Conservation (phyloP, 176 grass and related monocot genomes). For the Carex parvula region DNA sequence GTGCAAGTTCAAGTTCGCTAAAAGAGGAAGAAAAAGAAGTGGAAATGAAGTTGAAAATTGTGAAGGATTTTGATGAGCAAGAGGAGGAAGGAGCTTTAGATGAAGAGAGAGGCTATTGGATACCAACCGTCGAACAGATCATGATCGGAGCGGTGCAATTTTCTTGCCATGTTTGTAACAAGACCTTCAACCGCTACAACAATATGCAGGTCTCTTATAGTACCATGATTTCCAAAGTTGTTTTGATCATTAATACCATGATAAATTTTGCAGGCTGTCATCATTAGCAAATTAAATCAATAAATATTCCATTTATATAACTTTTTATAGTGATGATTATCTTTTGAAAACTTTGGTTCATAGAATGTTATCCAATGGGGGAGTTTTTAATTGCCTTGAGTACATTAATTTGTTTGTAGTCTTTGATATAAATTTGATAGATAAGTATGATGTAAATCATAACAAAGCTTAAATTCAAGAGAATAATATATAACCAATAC, state of each 20-base stretch:
- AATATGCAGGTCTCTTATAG: slow-evolving; percentile 69
- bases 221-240: not conserved
- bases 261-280: not conserved
- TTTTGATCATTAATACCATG: not conserved
- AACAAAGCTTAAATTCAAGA: not conserved
- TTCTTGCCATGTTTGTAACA: slow-evolving; percentile 79
- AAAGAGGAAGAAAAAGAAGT: slow-evolving; percentile 15
- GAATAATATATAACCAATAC: not conserved
- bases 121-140: slow-evolving; percentile 80
- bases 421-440: not conserved
- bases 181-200: slow-evolving; percentile 91
- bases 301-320: not conserved
- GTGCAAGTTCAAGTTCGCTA: not conserved
- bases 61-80: slow-evolving; percentile 34
- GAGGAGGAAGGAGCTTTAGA: not conserved
- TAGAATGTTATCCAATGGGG: not conserved
- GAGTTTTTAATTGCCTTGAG: not conserved
- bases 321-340: not conserved
- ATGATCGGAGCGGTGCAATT: slow-evolving; percentile 81
- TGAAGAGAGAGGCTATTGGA: slow-evolving; percentile 52
- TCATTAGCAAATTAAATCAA: not conserved
- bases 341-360: not conserved
- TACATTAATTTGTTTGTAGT: not conserved
- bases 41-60: not conserved
- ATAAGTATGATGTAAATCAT: not conserved